Percentiles rank a stretch among this genome's conserved stretches.
Conservation (phyloP, 257 asterid species). For the Solanum chilense region DNA sequence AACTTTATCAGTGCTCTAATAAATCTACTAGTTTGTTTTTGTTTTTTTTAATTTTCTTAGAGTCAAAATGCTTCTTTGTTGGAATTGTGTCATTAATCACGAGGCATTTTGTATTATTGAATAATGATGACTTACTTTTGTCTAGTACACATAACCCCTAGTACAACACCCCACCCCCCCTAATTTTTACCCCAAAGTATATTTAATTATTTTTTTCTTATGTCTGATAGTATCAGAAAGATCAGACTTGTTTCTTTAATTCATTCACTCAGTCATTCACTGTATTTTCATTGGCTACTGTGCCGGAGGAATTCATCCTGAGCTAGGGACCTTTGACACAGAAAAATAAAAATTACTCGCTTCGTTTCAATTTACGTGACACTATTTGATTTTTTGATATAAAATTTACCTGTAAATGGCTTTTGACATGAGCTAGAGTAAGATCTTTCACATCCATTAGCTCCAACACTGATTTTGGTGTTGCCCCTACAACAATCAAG, state of each 20-base stretch:
- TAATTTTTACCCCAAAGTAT: neutral
- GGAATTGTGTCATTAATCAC: conserved; percentile 35
- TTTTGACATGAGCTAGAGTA: conserved; percentile 81
- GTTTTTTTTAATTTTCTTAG: neutral
- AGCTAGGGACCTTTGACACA: neutral
- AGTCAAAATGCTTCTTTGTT: conserved; percentile 1
- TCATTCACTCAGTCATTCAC: conserved; percentile 48
- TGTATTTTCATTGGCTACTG: conserved; percentile 73
- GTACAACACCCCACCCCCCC: too few species aligned
- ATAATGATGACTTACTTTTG: conserved; percentile 77
- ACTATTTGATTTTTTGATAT: neutral
- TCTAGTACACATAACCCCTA: conserved; percentile 11
- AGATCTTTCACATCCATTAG: conserved; percentile 95
- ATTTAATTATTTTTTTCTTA: too few species aligned
- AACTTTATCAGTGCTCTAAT: neutral
- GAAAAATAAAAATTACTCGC: neutral
- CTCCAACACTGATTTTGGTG: conserved; percentile 92
- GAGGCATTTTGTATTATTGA: conserved; percentile 57
- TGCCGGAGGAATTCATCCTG: conserved; percentile 52
- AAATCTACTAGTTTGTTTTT: too few species aligned
- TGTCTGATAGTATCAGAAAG: conserved; percentile 14
- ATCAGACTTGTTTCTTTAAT: conserved; percentile 41
- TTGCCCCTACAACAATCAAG: conserved; percentile 50
- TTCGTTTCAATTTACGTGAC: accelerated
- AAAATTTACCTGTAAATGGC: conserved; percentile 77